phyloP scores from a whole-genome alignment of 805 yeast genomes.

The Spathaspora hagerdaliae region DNA sequence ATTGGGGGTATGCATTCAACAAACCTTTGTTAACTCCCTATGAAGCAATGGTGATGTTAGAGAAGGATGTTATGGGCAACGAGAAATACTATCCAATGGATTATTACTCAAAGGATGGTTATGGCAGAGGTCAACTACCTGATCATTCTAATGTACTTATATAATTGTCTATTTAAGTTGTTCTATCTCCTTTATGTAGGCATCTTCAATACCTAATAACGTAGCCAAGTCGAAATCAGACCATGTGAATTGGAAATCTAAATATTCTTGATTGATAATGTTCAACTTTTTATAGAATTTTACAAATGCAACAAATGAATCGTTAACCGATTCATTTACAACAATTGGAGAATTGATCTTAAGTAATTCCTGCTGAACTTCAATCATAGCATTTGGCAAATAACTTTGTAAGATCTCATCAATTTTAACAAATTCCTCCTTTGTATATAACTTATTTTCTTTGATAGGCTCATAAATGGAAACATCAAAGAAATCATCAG shows the following conservation, averaged over 20 bases:
- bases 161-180: neutral
- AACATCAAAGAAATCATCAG: slow-evolving; percentile 55
- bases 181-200: slow-evolving; percentile 11
- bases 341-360: slow-evolving; percentile 59
- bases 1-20: slow-evolving; percentile 97
- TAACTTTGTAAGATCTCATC: slow-evolving; percentile 45
- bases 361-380: slow-evolving; percentile 52
- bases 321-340: slow-evolving; percentile 50
- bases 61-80: slow-evolving; percentile 63
- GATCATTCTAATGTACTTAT: slow-evolving; percentile 19
- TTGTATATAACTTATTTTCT: slow-evolving; percentile 55
- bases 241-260: slow-evolving; percentile 46
- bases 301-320: slow-evolving; percentile 48
- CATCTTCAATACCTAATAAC: slow-evolving; percentile 61
- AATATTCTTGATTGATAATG: slow-evolving; percentile 31
- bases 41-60: slow-evolving; percentile 88
- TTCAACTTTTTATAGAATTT: slow-evolving; percentile 41
- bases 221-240: slow-evolving; percentile 59
- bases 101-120: slow-evolving; percentile 84
- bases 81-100: slow-evolving; percentile 88
- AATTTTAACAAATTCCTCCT: slow-evolving; percentile 40
- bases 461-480: slow-evolving; percentile 60
- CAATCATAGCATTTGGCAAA: slow-evolving; percentile 59
- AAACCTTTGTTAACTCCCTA: slow-evolving; percentile 92
- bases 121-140: slow-evolving; percentile 83